A percentile compares a stretch with the other conserved stretches of the same genome.
Evolutionary conservation across 2,329 filamentous ascomycete species (phyloP).

Genomic region (Exophiala calicioides): DNA sequence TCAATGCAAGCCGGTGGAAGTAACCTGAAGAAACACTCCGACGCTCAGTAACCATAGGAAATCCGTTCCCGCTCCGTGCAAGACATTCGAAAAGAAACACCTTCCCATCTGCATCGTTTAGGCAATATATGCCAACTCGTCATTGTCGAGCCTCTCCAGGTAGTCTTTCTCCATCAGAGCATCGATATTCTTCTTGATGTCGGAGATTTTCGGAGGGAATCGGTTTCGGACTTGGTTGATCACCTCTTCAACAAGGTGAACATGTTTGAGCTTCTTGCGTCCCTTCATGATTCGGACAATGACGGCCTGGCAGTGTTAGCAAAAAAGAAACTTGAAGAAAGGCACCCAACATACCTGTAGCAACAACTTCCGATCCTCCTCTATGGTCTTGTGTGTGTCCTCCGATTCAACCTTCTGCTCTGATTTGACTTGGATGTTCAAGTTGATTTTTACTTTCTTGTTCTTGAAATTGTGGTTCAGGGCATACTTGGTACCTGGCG

Average conservation of each 20-base stretch:
- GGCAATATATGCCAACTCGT: conserved; percentile 91
- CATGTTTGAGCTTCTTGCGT: conserved; percentile 97
- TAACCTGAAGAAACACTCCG: background rate
- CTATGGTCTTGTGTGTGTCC: conserved; percentile 98
- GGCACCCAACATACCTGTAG: conserved; percentile 73
- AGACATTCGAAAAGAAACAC: background rate
- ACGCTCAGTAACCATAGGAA: background rate
- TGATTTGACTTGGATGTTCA: conserved; percentile 91
- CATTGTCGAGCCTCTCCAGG: conserved; percentile 88
- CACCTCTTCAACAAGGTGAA: conserved; percentile 88
- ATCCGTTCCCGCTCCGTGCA: background rate
- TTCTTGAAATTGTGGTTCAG: conserved; percentile 96
- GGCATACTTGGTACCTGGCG: conserved; percentile 74
- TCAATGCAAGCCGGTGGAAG: background rate
- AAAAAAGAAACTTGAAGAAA: conserved; percentile 34
- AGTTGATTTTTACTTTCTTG: conserved; percentile 96
- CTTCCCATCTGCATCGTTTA: conserved; percentile 47
- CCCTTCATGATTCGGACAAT: conserved; percentile 99
- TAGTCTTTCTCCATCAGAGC: conserved; percentile 99
- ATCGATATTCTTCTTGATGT: conserved; percentile 99
- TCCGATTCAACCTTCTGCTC: conserved; percentile 95
- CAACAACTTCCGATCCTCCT: conserved; percentile 94
- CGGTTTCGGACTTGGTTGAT: conserved; percentile 92
- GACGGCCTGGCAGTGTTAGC: conserved; percentile 67
- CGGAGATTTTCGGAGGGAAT: conserved; percentile 87